A percentile compares a stretch with the other conserved stretches of the same genome.
phyloP scores from a whole-genome alignment of 805 yeast species.

The Metschnikowia arizonensis region DNA sequence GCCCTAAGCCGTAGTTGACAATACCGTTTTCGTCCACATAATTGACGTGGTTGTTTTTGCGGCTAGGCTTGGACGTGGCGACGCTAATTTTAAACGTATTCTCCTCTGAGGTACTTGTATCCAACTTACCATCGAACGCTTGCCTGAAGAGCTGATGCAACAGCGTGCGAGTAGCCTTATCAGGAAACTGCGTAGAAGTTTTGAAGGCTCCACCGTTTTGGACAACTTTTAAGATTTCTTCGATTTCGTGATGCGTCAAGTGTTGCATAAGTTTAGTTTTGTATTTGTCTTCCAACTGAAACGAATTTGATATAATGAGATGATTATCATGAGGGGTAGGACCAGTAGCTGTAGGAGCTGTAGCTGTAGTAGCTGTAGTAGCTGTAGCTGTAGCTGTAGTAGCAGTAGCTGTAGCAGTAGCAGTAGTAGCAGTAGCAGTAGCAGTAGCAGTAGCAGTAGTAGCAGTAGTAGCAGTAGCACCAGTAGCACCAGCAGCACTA shows the following conservation, averaged over 20 bases:
- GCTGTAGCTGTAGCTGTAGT: too few relatives aligned
- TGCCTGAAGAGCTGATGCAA: conserved; percentile 74
- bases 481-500: too few relatives aligned
- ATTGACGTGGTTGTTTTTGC: conserved; percentile 35
- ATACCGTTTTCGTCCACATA: conserved; percentile 48
- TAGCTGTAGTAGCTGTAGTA: too few relatives aligned
- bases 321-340: too few relatives aligned
- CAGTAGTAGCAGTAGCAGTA: too few relatives aligned
- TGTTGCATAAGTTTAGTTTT: conserved; percentile 45
- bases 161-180: conserved; percentile 69
- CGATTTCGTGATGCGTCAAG: conserved; percentile 60
- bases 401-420: too few relatives aligned
- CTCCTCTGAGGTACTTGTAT: conserved; percentile 67
- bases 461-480: too few relatives aligned
- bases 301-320: too few relatives aligned
- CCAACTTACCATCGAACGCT: conserved; percentile 70
- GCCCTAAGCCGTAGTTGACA: conserved; percentile 71
- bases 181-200: conserved; percentile 53
- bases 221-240: conserved; percentile 51
- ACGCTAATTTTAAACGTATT: conserved; percentile 64
- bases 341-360: too few relatives aligned
- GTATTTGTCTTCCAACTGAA: conserved; percentile 45
- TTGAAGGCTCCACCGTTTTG: conserved; percentile 53
- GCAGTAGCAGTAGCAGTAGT: too few relatives aligned
- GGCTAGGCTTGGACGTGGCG: conserved; percentile 36